These are phyloP conservation scores for Stachybotrys echinatus DNA, from an alignment of 2,329 filamentous ascomycete genomes.

Conservation along the genomic window DNA sequence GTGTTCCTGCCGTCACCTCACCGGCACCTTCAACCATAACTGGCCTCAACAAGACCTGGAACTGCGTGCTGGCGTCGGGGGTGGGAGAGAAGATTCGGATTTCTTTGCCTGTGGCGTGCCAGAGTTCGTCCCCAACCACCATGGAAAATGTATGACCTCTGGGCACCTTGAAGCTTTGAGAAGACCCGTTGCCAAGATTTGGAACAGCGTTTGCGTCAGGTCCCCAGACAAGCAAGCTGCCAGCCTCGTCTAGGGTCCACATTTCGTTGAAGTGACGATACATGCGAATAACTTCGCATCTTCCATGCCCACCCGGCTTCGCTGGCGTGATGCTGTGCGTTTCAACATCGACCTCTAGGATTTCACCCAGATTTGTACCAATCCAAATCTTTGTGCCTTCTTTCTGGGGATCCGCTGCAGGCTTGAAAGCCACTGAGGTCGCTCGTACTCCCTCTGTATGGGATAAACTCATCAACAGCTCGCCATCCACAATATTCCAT, in stretches of 20 bases:
- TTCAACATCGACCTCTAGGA: conserved; percentile 81
- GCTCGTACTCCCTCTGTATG: conserved; percentile 84
- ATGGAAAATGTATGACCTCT: conserved; percentile 85
- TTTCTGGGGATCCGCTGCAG: conserved; percentile 67
- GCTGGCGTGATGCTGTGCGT: conserved; percentile 65
- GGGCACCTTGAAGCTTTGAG: conserved; percentile 69
- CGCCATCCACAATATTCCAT: conserved; percentile 81
- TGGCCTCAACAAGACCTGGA: conserved; percentile 70
- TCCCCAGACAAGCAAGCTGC: conserved; percentile 81
- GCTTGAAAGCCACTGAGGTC: conserved; percentile 80
- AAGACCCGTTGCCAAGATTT: conserved; percentile 65
- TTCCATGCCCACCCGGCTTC: conserved; percentile 67
- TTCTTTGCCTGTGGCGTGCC: conserved; percentile 84
- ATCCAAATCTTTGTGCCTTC: conserved; percentile 85
- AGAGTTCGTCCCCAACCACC: conserved; percentile 77
- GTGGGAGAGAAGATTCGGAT: conserved; percentile 79
- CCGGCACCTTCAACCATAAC: conserved; percentile 68
- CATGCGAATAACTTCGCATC: conserved; percentile 77
- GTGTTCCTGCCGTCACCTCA: conserved; percentile 80
- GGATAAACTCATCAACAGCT: conserved; percentile 71
- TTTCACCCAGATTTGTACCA: conserved; percentile 80
- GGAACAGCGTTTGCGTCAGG: conserved; percentile 68
- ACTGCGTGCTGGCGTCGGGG: conserved; percentile 59
- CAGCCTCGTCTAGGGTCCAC: conserved; percentile 90
- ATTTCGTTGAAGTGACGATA: conserved; percentile 82